Conservation (phyloP, 352 stramenopile species). For the Globisporangium spinosum region DNA sequence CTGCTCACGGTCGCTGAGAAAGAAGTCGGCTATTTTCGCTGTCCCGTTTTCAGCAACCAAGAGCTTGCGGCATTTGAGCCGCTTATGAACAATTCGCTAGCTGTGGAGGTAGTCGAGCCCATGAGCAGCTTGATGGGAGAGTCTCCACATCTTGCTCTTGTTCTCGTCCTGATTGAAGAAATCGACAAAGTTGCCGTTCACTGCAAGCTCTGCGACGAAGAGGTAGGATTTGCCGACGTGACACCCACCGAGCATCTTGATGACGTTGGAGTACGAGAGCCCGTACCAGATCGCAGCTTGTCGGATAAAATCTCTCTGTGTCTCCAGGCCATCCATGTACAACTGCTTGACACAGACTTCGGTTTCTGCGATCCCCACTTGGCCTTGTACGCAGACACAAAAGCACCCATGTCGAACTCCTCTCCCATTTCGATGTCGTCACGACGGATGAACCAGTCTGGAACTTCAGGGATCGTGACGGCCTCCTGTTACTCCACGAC, state of each 20-base stretch:
- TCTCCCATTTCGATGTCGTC: constrained; percentile 25
- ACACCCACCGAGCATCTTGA: constrained; percentile 38
- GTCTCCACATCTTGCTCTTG: constrained; percentile 16
- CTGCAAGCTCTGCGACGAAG: constrained; percentile 13
- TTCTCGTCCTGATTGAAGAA: constrained; percentile 3
- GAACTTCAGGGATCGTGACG: constrained; percentile 7
- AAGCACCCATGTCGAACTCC: constrained; percentile 13
- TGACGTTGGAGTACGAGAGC: constrained; percentile 34
- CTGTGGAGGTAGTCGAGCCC: background rate
- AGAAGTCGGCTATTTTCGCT: too few relatives aligned
- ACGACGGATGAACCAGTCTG: constrained; percentile 22
- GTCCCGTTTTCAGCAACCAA: too few relatives aligned
- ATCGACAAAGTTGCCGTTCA: background rate
- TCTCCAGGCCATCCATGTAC: constrained; percentile 20
- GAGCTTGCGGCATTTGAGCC: too few relatives aligned
- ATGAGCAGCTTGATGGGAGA: constrained; percentile 18
- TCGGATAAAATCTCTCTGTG: constrained; percentile 24
- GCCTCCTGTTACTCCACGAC: background rate
- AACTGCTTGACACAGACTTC: constrained; percentile 38
- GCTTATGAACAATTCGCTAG: background rate
- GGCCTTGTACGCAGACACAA: constrained; percentile 21
- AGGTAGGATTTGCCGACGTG: constrained; percentile 31
- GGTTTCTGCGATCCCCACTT: constrained; percentile 23
- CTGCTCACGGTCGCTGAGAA: too few relatives aligned
- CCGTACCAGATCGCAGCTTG: constrained; percentile 33